Conservation (phyloP, 306 rosid species). For the Cicer yamashitae region DNA sequence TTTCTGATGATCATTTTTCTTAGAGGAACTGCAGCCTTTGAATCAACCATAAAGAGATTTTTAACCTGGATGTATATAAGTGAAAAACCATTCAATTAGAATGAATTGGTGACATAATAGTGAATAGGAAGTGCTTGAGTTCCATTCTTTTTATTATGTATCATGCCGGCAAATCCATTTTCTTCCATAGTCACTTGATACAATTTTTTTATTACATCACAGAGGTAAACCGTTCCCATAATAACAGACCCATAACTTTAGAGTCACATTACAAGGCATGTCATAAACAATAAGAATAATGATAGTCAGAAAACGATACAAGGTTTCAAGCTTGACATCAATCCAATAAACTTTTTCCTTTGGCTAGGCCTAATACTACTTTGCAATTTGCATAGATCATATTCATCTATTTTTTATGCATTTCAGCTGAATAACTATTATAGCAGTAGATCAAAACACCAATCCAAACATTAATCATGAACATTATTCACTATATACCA, state of each 20-base stretch:
- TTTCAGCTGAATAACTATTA: neutral
- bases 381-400: neutral
- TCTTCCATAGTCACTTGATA: slow-evolving; percentile 15
- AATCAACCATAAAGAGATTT: slow-evolving; percentile 86
- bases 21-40: slow-evolving; percentile 68
- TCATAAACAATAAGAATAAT: slow-evolving; percentile 23
- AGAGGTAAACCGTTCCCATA: slow-evolving; percentile 16
- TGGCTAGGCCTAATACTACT: neutral
- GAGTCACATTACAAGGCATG: slow-evolving; percentile 1
- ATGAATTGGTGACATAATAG: slow-evolving; percentile 19
- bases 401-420: neutral
- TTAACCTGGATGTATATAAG: slow-evolving; percentile 71
- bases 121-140: slow-evolving; percentile 16
- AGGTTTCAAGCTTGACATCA: neutral
- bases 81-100: slow-evolving; percentile 28
- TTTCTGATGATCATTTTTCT: slow-evolving; percentile 85
- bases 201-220: slow-evolving; percentile 2
- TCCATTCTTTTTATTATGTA: slow-evolving; percentile 22
- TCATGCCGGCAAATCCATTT: slow-evolving; percentile 18
- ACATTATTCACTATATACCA: slow-evolving; percentile 32
- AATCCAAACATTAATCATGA: slow-evolving; percentile 19
- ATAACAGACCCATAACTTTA: slow-evolving; percentile 10
- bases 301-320: slow-evolving; percentile 20
- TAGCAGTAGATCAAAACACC: slow-evolving; percentile 12
- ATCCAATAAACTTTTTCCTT: neutral